Evolutionary conservation across 2,329 filamentous ascomycete species (phyloP), one percentile per base, ranked within the genome.

Genomic region (Myriosclerotinia scirpicola): DNA sequence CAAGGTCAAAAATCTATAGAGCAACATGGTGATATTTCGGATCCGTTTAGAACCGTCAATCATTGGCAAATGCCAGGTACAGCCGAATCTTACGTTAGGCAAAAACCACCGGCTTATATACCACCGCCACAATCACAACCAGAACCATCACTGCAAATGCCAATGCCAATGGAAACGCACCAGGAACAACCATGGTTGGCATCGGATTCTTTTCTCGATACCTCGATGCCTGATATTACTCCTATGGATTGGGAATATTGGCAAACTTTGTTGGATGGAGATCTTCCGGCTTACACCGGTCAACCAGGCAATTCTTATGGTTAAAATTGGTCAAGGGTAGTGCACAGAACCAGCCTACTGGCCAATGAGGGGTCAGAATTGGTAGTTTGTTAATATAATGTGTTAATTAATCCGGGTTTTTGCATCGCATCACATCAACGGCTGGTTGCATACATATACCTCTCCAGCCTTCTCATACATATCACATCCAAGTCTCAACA

Each of bases 171-270:
- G 15, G 20, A 36, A 12, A 55, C 8, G 0, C 44, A n/a, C 2
- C 63, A 58, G 5, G 63, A 65, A 15, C 53, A 65, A n/a, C 54
- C 30, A 7, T 62, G 59, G 59, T 30, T 62, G 8, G 34, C 64
- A 5, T 54, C 64, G 26, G 67, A 70, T 46, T 64, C 69, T 5
- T 61, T 52, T 30, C 60, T 70, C 17, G 64, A 73, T 62, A 67
- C 68, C 38, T 69, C 62, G 15, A 70, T 71, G 65, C 67, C 72
- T 8, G 73, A 73, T 44, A 70, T 72, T 3, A 71, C 68, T 3
- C 69, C 71, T 0, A 65, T 73, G 34, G 73, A 76, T 42, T 76
- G 74, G 74, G 71, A 73, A 40, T 75, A 76, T 55, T 76, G 74
- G 74, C 71, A 75, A 48, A 71, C 71, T 3, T 65, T 76, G 46